Evolutionary conservation across 371 early-diverging fungal species (phyloP).

Genomic region (Rhizopus sp.): DNA sequence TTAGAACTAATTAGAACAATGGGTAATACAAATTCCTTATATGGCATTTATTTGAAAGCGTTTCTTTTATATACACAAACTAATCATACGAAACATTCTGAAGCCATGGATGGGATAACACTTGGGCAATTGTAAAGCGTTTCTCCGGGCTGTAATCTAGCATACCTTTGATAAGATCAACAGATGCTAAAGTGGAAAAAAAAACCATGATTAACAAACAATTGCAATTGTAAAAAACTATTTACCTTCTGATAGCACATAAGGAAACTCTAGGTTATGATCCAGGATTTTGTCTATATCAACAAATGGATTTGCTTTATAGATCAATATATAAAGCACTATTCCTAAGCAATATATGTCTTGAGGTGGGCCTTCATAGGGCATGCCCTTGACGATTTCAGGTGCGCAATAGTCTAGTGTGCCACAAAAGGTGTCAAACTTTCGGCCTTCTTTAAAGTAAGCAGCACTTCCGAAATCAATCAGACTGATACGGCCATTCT

Average conservation of each 20-base stretch:
- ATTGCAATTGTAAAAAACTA: background rate
- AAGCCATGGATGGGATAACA: slow-evolving; percentile 60
- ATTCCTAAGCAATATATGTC: slow-evolving; percentile 88
- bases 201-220: background rate
- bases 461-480: slow-evolving; percentile 82
- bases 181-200: slow-evolving; percentile 35
- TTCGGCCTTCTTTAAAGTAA: slow-evolving; percentile 58
- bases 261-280: slow-evolving; percentile 62
- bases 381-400: slow-evolving; percentile 68
- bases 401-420: slow-evolving; percentile 79
- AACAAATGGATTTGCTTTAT: slow-evolving; percentile 82
- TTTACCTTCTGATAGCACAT: slow-evolving; percentile 63
- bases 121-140: slow-evolving; percentile 57
- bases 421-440: slow-evolving; percentile 75
- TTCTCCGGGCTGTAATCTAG: slow-evolving; percentile 48
- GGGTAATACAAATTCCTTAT: too few species aligned
- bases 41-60: background rate
- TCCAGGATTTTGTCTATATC: slow-evolving; percentile 73
- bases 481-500: slow-evolving; percentile 56
- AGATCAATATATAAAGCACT: slow-evolving; percentile 78
- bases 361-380: slow-evolving; percentile 75
- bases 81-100: background rate
- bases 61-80: background rate
- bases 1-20: too few species aligned
- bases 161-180: slow-evolving; percentile 56